Base-by-base conservation (phyloP, 179 eudicot species). In the Silene coronaria region DNA sequence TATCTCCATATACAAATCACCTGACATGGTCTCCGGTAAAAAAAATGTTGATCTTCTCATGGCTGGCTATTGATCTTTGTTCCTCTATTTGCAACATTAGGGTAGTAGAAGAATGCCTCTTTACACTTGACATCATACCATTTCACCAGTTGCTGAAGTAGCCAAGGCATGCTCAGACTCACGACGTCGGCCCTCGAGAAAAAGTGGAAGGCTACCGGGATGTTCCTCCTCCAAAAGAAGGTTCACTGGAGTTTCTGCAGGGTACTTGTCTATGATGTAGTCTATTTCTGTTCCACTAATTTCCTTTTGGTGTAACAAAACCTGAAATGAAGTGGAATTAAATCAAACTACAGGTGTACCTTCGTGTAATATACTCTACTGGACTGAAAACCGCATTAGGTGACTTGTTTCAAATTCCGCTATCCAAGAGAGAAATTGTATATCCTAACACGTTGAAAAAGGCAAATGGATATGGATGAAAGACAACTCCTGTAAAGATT, bases 201-300 rank as follows among this genome's bases (percentile, higher is more conserved):
- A 88, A 75, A 84, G 85, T 1, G 91, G 89, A 71, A 92, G 93
- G 83, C 84, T 86, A 26, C 90, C 88, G 3, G 96, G 96, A 75
- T 86, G 82, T 53, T 84, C 84, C 74, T 93, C 97, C 75, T 90
- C 96, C 77, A 93, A 75, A 42, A 93, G 82, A 70, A 80, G 85
- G 77, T 80, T 86, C 19, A 88, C 76, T 13, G 93, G 93, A 17
- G 93, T 91, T 74, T 90, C 84, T 45, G 86, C 83, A 27, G 98
- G 97, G 80, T 91, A 93, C 24, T 77, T 88, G 55, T 86, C 87
- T 2, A 93, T 74, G 76, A 93, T 91, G 76, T 70, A 86, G 51
- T 91, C 93, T 0, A 93, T 91, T 77, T 90, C 93, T 48, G 79
- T 85, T 78, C 98, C 97, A 75, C 86, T 86, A 22, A 91, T 88